phyloP scores from a whole-genome alignment of 208 protist species.

The Trypanosoma mega region DNA sequence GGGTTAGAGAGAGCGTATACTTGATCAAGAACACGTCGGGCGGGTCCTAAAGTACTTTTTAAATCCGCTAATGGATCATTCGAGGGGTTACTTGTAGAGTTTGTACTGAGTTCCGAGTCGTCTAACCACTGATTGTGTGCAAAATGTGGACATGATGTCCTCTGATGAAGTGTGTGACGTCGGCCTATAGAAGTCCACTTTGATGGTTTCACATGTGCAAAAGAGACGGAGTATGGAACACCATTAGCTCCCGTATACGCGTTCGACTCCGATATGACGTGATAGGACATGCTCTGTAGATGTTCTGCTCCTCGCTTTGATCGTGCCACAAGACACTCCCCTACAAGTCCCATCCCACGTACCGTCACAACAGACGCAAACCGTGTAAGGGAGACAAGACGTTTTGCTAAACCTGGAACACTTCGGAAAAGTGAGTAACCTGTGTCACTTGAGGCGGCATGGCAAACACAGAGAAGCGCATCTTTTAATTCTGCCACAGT shows the following conservation, averaged over 20 bases:
- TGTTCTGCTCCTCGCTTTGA: conserved; percentile 44
- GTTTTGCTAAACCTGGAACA: conserved; percentile 53
- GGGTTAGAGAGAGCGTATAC: conserved; percentile 75
- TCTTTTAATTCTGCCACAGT: conserved; percentile 62
- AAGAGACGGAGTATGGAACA: conserved; percentile 82
- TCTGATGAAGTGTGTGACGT: conserved; percentile 17
- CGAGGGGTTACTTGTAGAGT: background rate
- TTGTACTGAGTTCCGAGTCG: background rate
- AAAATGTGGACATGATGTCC: conserved; percentile 29
- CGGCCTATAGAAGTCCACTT: conserved; percentile 60
- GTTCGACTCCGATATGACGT: conserved; percentile 59
- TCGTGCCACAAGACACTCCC: conserved; percentile 53
- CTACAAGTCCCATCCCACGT: conserved; percentile 53
- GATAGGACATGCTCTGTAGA: conserved; percentile 41
- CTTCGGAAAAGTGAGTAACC: conserved; percentile 50
- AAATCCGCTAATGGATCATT: background rate
- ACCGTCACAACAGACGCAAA: conserved; percentile 76
- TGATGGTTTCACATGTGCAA: conserved; percentile 60
- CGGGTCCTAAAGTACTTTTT: too few relatives aligned
- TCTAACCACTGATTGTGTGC: conserved; percentile 35
- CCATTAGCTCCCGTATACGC: conserved; percentile 86
- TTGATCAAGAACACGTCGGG: conserved; percentile 52
- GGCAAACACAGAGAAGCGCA: conserved; percentile 72
- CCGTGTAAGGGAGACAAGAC: conserved; percentile 57
- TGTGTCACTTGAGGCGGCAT: conserved; percentile 70